Evolutionary conservation across 1,139 yeast genomes (phyloP).

Genomic region (Magnusiomyces paraingens): DNA sequence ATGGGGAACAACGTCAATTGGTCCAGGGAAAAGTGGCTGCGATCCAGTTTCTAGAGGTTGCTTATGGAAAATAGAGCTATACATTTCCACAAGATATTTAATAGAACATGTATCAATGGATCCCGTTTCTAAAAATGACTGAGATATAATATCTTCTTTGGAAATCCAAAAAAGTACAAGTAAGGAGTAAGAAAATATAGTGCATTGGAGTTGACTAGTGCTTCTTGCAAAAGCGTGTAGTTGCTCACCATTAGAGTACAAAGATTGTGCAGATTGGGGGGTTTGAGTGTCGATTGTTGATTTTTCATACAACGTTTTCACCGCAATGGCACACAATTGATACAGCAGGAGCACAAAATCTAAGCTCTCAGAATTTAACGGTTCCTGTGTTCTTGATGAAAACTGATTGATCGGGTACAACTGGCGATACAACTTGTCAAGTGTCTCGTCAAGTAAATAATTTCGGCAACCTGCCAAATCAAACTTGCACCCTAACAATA

Average conservation of each 20-base stretch:
- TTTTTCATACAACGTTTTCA: neutral
- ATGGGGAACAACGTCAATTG: neutral
- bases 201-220: neutral
- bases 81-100: neutral
- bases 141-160: neutral
- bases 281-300: too few species aligned
- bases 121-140: neutral
- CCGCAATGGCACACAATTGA: neutral
- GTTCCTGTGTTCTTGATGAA: neutral
- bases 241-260: neutral
- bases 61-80: neutral
- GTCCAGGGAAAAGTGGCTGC: neutral
- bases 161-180: neutral
- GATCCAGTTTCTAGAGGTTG: neutral
- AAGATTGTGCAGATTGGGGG: neutral
- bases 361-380: too few species aligned
- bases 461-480: neutral
- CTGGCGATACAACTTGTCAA: neutral
- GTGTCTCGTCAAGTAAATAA: neutral
- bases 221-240: neutral
- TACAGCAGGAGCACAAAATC: neutral
- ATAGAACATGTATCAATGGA: neutral
- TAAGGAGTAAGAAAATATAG: neutral
- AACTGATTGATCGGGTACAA: neutral
- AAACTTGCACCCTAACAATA: neutral